Evolutionary conservation across 1,139 yeast genomes (phyloP), one percentile per base, ranked within the genome.

Genomic region (Pichia norvegensis): DNA sequence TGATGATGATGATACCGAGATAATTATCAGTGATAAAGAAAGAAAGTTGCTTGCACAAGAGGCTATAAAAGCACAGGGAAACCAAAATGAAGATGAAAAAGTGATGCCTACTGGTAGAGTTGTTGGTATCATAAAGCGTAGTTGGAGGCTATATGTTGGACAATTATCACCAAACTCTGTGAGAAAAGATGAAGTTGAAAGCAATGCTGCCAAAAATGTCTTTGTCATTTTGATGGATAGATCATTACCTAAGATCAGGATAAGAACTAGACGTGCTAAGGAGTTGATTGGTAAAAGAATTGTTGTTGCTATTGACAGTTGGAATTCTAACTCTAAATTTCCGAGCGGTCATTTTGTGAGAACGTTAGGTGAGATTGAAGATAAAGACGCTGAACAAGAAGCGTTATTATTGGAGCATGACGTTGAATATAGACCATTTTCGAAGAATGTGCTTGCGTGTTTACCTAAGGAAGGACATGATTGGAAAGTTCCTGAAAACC

Each of bases 311-410:
- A 81, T 94, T 42, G 99, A 94, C 61, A 76, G 88, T 13, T 94
- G 99, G 99, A 85, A 95, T 2, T 69, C 79, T 1, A 74, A 78
- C 50, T 85, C 95, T 13, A 81, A 86, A 52, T 81, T 80, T 55
- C 98, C 99, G 1, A 85, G 85, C 57, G 99, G 98, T 5, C 99
- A 94, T 66, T 92, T 88, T 60, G 92, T 92, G 3, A 76, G 97
- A 57, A 75, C 83, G 37, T 72, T 94, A 33, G 99, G 99, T 53
- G 92, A 78, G 23, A 79, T 90, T 46, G 98, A 94, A 66, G 81
- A 90, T 52, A 85, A 86, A 40, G 88, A 84, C 57, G 98, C 98
- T 1, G 99, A 94, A 67, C 92, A 97, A 4, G 98, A 94, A 62
- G 96, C 98, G 1, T 70, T 94, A 46, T 68, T 94, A 42, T 69